Conservation (phyloP, 2,329 filamentous ascomycete species). For the Fusarium sp. region DNA sequence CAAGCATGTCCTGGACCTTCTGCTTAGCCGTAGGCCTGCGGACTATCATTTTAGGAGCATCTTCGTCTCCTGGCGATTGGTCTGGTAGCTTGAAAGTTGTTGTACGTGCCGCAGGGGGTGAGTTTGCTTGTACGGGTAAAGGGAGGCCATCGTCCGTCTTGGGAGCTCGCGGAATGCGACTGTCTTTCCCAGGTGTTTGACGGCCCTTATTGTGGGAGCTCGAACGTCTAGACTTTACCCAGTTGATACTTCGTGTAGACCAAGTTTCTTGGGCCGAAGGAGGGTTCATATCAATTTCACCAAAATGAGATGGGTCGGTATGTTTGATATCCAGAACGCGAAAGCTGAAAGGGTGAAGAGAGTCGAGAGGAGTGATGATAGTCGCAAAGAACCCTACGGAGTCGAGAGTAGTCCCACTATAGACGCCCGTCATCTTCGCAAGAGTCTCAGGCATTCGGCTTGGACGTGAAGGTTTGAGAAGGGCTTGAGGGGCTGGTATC, state of each 20-base stretch:
- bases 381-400: conserved; percentile 71
- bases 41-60: conserved; percentile 28
- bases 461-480: conserved; percentile 67
- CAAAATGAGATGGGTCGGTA: conserved; percentile 42
- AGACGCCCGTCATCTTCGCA: conserved; percentile 68
- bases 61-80: neutral
- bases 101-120: conserved; percentile 7
- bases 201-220: neutral
- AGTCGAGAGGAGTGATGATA: conserved; percentile 67
- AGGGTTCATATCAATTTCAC: conserved; percentile 14
- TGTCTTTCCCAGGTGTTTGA: neutral
- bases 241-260: conserved; percentile 20
- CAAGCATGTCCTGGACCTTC: conserved; percentile 56
- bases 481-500: conserved; percentile 70
- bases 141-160: conserved; percentile 28
- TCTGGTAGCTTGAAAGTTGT: conserved; percentile 15
- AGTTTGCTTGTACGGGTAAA: conserved; percentile 6
- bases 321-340: conserved; percentile 62
- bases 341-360: conserved; percentile 60
- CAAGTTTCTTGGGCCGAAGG: conserved; percentile 13
- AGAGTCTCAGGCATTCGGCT: conserved; percentile 65
- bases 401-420: conserved; percentile 64
- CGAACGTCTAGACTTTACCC: conserved; percentile 18
- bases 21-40: conserved; percentile 53
- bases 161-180: conserved; percentile 22